Percentiles rank a stretch among this genome's conserved stretches.
Conservation (phyloP, 2,329 filamentous ascomycete species). For the Colletotrichum scovillei region DNA sequence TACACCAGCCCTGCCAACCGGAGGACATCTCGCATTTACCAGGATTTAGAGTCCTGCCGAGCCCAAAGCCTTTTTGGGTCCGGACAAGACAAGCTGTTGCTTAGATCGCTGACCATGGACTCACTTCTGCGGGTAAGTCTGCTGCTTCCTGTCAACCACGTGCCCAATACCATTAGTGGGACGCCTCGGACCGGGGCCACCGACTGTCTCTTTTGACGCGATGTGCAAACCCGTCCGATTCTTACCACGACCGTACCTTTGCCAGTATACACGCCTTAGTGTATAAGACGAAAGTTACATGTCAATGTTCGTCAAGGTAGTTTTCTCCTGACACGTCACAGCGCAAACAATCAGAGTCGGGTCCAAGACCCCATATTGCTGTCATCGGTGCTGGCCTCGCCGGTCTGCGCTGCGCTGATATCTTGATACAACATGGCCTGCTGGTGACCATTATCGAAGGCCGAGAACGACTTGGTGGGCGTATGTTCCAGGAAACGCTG, state of each 20-base stretch:
- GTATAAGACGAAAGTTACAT: constrained; percentile 7
- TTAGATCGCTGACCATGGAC: constrained; percentile 46
- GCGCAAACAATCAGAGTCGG: constrained; percentile 30
- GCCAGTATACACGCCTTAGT: not conserved
- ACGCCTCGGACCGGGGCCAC: constrained; percentile 15
- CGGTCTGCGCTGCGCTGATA: constrained; percentile 77
- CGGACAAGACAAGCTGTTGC: constrained; percentile 42
- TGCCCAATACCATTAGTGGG: constrained; percentile 32
- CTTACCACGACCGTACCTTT: constrained; percentile 10
- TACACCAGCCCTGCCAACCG: constrained; percentile 56
- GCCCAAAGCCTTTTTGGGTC: constrained; percentile 48
- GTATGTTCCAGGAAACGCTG: constrained; percentile 65
- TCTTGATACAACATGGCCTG: constrained; percentile 73
- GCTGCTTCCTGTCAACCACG: constrained; percentile 22
- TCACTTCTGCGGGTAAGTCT: constrained; percentile 49
- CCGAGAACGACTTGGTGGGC: constrained; percentile 73
- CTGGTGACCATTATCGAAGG: constrained; percentile 78
- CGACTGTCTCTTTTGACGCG: constrained; percentile 16
- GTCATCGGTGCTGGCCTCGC: constrained; percentile 79
- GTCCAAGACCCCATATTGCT: constrained; percentile 64
- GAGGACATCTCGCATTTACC: constrained; percentile 60
- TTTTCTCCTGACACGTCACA: constrained; percentile 31
- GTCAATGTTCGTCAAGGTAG: not conserved
- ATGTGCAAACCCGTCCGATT: constrained; percentile 13
- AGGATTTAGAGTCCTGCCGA: constrained; percentile 58